Conservation (phyloP, 2,329 filamentous ascomycete species). For the Lithohypha guttulata region DNA sequence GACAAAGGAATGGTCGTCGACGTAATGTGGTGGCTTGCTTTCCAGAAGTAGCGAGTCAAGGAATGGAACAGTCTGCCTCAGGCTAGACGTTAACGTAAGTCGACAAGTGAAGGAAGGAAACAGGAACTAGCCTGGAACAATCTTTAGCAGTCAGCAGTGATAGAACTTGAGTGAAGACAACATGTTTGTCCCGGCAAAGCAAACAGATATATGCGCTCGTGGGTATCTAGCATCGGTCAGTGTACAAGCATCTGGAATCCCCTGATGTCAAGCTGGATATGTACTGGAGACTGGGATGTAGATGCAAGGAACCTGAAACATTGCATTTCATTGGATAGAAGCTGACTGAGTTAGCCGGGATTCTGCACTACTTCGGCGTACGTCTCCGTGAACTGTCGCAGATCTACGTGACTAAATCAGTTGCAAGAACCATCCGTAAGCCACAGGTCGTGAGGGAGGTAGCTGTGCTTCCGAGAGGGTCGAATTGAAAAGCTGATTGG, state of each 20-base stretch:
- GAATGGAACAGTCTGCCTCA: slow-evolving; percentile 19
- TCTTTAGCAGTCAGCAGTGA: slow-evolving; percentile 1
- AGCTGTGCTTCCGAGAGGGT: not conserved
- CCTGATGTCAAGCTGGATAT: slow-evolving; percentile 8
- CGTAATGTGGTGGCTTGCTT: slow-evolving; percentile 9
- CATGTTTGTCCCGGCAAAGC: slow-evolving; percentile 1
- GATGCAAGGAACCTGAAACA: slow-evolving; percentile 9
- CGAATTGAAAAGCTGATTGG: slow-evolving; percentile 4
- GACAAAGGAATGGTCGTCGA: slow-evolving; percentile 13
- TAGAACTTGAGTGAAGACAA: slow-evolving; percentile 11
- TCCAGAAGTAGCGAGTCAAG: slow-evolving; percentile 8
- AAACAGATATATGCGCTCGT: slow-evolving; percentile 7
- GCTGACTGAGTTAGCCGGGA: not conserved
- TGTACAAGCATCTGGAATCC: slow-evolving; percentile 6
- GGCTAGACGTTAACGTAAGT: slow-evolving; percentile 16
- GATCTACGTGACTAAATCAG: not conserved
- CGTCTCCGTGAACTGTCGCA: slow-evolving; percentile 5
- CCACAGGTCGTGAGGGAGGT: not conserved
- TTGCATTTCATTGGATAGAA: slow-evolving; percentile 3
- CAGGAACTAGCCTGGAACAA: slow-evolving; percentile 11
- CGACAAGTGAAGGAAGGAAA: slow-evolving; percentile 13
- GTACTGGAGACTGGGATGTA: not conserved
- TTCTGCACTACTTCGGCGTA: not conserved
- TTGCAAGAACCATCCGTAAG: not conserved
- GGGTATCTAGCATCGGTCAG: slow-evolving; percentile 4